phyloP scores from a whole-genome alignment of 495 filamentous ascomycete genomes.

The Neurospora intermedia region DNA sequence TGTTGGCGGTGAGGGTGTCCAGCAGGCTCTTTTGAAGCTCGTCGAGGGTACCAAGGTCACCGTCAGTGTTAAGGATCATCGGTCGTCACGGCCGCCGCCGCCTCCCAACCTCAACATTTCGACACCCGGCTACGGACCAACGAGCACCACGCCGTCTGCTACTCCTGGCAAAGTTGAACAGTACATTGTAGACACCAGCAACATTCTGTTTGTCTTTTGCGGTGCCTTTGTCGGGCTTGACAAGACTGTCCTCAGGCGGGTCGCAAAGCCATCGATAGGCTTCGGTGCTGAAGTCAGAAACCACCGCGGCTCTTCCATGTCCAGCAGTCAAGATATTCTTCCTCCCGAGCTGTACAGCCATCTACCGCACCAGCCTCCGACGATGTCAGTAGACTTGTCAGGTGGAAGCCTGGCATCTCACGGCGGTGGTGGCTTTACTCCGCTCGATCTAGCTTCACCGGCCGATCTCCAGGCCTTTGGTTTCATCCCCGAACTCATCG shows the following conservation, averaged over 20 bases:
- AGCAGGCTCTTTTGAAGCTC: slow-evolving; percentile 91
- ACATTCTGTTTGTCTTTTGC: slow-evolving; percentile 93
- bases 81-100: slow-evolving; percentile 37
- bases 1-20: slow-evolving; percentile 86
- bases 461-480: slow-evolving; percentile 83
- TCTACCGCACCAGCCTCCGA: slow-evolving; percentile 31
- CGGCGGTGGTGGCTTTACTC: slow-evolving; percentile 45
- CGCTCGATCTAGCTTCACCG: slow-evolving; percentile 70
- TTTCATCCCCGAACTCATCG: slow-evolving; percentile 89
- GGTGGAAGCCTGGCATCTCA: neutral
- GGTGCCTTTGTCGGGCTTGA: slow-evolving; percentile 92
- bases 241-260: slow-evolving; percentile 74
- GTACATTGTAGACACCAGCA: slow-evolving; percentile 85
- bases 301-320: slow-evolving; percentile 15
- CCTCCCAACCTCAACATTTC: slow-evolving; percentile 18
- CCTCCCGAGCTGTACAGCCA: slow-evolving; percentile 32
- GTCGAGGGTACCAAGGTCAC: slow-evolving; percentile 93
- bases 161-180: slow-evolving; percentile 62
- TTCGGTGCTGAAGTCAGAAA: slow-evolving; percentile 77
- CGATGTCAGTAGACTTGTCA: neutral
- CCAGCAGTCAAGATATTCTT: slow-evolving; percentile 27
- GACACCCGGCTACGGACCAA: slow-evolving; percentile 25
- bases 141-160: slow-evolving; percentile 23
- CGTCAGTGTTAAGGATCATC: slow-evolving; percentile 73
- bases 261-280: slow-evolving; percentile 80